Evolutionary conservation across 371 early-diverging fungal genomes (phyloP), one percentile per base, ranked within the genome.

Genomic region (Globomyces sp.): DNA sequence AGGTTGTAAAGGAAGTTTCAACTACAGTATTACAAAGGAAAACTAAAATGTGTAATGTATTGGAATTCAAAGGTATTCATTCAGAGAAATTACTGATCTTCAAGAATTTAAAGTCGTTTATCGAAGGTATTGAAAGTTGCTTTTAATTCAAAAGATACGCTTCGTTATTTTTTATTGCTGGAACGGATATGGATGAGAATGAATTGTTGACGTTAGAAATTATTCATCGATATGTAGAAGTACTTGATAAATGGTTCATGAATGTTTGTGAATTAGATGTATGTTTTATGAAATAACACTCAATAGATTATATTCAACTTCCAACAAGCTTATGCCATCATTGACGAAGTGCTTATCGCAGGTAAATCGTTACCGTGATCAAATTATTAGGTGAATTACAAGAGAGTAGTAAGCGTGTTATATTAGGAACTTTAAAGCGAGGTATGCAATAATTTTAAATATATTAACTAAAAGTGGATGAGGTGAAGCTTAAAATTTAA

Each of bases 201-300:
- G 99, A 98, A 72, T 86, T 98, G 11, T 75, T 96, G 43, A 87
- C 87, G 3, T 84, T 98, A 39, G 99, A 98, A 71, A 86, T 96
- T 62, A 93, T 98, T 59, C 99, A 98, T 66, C 90, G 99, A 49
- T 98, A 93, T 75, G 99, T 98, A 48, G 98, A 98, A 74, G 88
- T 95, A 8, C 77, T 98, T 58, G 99, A 98, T 79, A 90, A 93
- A 66, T 96, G 94, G 78, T 98, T 98, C 80, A 89, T 95, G 72
- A 98, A 96, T 74, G 97, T 93, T 1, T 85, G 86, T 75, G 88
- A 88, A 72, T 77, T 88, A 45, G 88, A 88, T 67, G 83, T 88
- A 69, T 85, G 24, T 24, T 24, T 24, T 24, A 24, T 24, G 24
- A 24, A 24, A 24, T 24, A 24, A 24, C 24, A 24, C 24, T 24